Base-by-base conservation (phyloP, 257 asterid species). In the Henckelia pumila region DNA sequence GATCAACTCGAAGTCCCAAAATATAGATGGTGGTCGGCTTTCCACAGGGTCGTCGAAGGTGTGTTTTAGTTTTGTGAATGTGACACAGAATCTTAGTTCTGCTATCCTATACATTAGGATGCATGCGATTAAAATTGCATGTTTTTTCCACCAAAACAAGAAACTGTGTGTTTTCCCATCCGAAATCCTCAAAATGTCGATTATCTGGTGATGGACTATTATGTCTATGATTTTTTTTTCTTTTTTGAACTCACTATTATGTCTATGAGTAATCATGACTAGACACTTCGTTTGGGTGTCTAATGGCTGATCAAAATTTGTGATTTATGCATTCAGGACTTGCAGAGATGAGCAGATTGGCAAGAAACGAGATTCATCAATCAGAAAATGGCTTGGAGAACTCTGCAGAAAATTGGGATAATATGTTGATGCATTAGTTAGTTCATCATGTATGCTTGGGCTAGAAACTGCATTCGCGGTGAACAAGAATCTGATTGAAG, bases 11-110 rank as follows among this genome's bases (percentile, higher is more conserved):
- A 84, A 70, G 87, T 86, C 69, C 79, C 91, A 7, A 76, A 77
- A 21, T 75, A 73, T 58, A 59, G 79, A 28, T 85, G 92, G 96
- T 84, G 95, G 95, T 84, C 92, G 19, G 78, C 86, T 73, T 70
- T 90, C 62, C 84, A 84, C 80, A 76, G 79, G 71, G 81, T 81
- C 7, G 68, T 88, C 32, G 91, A 90, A 88, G 96, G 94, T 56
- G 71, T 49, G 6, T 50, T 53, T 68, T 47, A 44, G 4, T 66
- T 24, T 75, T 63, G 35, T 50, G 24, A 13, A 14, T n/a, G 8
- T 16, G 21, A 29, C 44, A 3, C 21, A 21, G 50, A n/a, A 17
- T 22, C 59, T 25, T 57, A 33, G 44, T 33, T 33, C 9, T 33
- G 44, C 44, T 33, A 0, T 30, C 16, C 19, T 60, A 60, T 29